Base-by-base conservation (phyloP, 2,329 filamentous ascomycete genomes). In the Falciphora oryzae region DNA sequence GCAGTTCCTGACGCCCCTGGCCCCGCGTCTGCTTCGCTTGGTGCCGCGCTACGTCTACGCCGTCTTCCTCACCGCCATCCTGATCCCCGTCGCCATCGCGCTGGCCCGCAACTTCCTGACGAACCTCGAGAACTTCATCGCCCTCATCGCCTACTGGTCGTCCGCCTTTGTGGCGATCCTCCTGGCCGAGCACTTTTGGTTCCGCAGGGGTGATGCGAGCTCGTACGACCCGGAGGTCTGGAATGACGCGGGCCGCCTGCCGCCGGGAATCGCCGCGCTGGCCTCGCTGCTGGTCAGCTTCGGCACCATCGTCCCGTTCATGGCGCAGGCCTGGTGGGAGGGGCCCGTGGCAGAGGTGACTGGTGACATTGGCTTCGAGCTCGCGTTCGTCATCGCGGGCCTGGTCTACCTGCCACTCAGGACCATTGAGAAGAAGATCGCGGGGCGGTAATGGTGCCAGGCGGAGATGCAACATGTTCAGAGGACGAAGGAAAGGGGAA, bases 291-390 rank as follows among this genome's bases (percentile, higher is more conserved):
- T 67, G 22, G 35, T 68, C 50, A 68, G 67, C 28, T 70, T 74
- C 62, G 70, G 61, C 7, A 44, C 74, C 7, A 74, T 79, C 0
- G 69, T 81, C 5, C 78, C 79, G 4, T 72, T 75, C 22, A 80
- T 81, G 73, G 71, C 71, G 25, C 78, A 80, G 65, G 75, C 75
- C 10, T 80, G 78, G 77, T 81, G 73, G 64, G 73, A 73, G 3
- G 79, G 79, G 10, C 78, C 79, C 4, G 75, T 81, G 59, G 79
- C 78, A 3, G 65, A 70, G 67, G 74, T 69, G 8, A 77, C 79
- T 16, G 79, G 79, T 3, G 79, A 81, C 67, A 73, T 81, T 53
- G 79, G 79, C 2, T 81, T 81, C 63, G 79, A 80, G 67, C 66
- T 77, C 64, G 78, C 78, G 16, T 79, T 81, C 66, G 68, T 78